phyloP scores from a whole-genome alignment of 1,284 basidiomycete species.

The Ceratobasidium sp. region DNA sequence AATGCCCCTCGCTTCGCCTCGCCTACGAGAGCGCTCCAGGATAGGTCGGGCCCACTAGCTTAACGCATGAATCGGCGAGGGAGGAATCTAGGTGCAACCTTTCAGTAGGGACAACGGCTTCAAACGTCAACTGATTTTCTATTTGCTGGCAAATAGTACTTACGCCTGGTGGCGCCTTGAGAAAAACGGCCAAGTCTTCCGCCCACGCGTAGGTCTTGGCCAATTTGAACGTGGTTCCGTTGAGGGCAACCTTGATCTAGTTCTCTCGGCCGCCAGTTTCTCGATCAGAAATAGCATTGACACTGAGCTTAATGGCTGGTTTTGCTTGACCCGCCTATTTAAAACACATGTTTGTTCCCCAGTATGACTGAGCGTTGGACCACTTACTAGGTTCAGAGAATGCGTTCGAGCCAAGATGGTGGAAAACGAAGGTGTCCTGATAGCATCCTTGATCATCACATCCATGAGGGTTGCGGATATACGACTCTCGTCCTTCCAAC shows the following conservation, averaged over 20 bases:
- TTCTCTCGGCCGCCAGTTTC: slow-evolving; percentile 85
- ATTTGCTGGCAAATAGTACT: slow-evolving; percentile 54
- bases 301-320: slow-evolving; percentile 73
- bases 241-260: slow-evolving; percentile 73
- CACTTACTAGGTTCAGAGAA: slow-evolving; percentile 68
- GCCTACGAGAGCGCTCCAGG: slow-evolving; percentile 66
- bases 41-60: slow-evolving; percentile 69
- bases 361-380: neutral
- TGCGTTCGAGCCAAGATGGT: slow-evolving; percentile 67
- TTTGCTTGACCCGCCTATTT: slow-evolving; percentile 56
- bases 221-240: slow-evolving; percentile 75
- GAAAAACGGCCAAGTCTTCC: slow-evolving; percentile 74
- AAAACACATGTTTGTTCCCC: neutral
- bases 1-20: no score
- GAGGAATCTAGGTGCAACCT: slow-evolving; percentile 78
- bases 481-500: slow-evolving; percentile 75
- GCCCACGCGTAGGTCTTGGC: slow-evolving; percentile 76
- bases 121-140: slow-evolving; percentile 72
- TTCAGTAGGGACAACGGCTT: slow-evolving; percentile 92
- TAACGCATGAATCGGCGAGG: slow-evolving; percentile 78
- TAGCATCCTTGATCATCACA: slow-evolving; percentile 66
- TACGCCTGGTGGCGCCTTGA: slow-evolving; percentile 90
- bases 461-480: slow-evolving; percentile 75
- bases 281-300: slow-evolving; percentile 75
- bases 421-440: slow-evolving; percentile 56